Evolutionary conservation across 306 rosid species (phyloP).

Genomic region (Parietaria judaica): DNA sequence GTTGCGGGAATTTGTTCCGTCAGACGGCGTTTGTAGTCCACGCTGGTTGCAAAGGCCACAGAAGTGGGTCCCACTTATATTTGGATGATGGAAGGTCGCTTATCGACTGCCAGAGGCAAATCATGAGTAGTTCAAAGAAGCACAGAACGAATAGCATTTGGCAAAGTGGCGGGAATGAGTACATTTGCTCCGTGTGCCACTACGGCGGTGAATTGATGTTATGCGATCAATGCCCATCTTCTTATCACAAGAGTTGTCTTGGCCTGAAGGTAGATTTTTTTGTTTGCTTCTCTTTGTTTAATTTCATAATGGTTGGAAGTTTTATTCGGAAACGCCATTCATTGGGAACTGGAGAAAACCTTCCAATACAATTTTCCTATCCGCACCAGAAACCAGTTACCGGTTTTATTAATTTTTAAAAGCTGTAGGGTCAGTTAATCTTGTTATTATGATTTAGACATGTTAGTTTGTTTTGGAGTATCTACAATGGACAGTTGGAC

Average conservation of each 20-base stretch:
- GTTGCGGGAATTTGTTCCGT: conserved; percentile 47
- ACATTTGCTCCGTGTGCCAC: conserved; percentile 69
- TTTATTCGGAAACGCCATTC: too few species aligned
- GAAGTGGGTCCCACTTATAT: conserved; percentile 45
- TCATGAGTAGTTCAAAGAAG: conserved; percentile 23
- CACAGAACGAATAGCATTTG: conserved; percentile 20
- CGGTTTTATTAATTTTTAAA: neutral
- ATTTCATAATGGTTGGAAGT: neutral
- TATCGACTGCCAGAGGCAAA: conserved; percentile 44
- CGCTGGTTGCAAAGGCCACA: conserved; percentile 34
- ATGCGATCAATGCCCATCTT: conserved; percentile 79
- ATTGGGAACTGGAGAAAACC: too few species aligned
- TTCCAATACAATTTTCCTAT: too few species aligned
- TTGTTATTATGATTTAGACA: neutral
- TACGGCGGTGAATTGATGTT: conserved; percentile 73
- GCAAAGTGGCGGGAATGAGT: conserved; percentile 43
- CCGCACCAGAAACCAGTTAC: too few species aligned
- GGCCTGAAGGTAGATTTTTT: conserved; percentile 53
- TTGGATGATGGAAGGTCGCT: conserved; percentile 70
- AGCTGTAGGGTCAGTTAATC: too few species aligned
- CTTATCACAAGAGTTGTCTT: conserved; percentile 61
- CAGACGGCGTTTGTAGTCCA: conserved; percentile 46
- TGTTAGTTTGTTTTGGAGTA: neutral
- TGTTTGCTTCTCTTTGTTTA: conserved; percentile 16
- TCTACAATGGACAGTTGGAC: too few species aligned